phyloP scores from a whole-genome alignment of 1,284 basidiomycete species.

The Trichosporon faecale region DNA sequence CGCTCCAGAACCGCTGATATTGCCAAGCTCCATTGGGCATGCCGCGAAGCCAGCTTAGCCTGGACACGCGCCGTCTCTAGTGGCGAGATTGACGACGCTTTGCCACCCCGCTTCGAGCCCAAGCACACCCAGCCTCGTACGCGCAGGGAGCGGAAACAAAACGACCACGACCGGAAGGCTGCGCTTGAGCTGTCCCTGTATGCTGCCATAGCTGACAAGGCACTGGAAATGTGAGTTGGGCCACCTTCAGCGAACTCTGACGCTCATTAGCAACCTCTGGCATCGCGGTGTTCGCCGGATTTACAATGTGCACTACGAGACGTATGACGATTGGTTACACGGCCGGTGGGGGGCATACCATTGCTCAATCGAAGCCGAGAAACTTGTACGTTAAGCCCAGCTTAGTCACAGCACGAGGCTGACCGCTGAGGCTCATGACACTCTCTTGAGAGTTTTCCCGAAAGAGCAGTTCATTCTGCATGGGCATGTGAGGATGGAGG shows the following conservation, averaged over 20 bases:
- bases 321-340: neutral
- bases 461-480: neutral
- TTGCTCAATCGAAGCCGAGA: neutral
- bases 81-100: neutral
- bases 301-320: neutral
- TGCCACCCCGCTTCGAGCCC: neutral
- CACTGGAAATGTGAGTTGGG: neutral
- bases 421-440: neutral
- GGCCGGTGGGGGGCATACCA: neutral
- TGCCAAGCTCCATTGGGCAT: neutral
- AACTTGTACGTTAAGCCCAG: neutral
- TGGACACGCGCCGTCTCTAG: neutral
- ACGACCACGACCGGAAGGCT: neutral
- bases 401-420: neutral
- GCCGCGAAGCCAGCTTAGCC: neutral
- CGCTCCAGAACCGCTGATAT: no score
- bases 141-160: neutral
- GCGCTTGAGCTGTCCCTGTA: neutral
- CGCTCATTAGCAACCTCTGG: neutral
- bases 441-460: neutral
- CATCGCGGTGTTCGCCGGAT: neutral
- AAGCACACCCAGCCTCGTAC: neutral
- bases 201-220: neutral
- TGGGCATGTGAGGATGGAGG: neutral
- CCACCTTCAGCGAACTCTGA: neutral